These are phyloP conservation scores for Jimgerdemannia lactiflua DNA, from an alignment of 192 early-diverging fungal species.

Conservation along the genomic window DNA sequence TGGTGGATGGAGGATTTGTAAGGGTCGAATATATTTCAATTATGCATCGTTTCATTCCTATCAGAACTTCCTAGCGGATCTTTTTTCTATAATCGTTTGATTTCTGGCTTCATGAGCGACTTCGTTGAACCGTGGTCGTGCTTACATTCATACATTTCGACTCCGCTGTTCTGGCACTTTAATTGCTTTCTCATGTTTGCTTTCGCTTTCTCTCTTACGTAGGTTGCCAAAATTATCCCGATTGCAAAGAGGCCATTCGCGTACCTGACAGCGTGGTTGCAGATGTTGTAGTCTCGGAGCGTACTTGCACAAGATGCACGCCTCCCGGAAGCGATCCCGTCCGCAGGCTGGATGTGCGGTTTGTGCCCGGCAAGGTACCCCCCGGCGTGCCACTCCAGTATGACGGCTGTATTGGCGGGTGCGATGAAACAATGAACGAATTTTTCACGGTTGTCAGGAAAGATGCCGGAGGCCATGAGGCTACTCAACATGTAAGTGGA, in stretches of 20 bases:
- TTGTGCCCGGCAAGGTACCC: conserved; percentile 27
- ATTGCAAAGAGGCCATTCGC: conserved; percentile 40
- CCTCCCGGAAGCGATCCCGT: conserved; percentile 8
- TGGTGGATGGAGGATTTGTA: conserved; percentile 16
- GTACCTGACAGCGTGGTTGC: conserved; percentile 27
- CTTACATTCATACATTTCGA: too few species aligned
- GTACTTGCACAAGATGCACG: conserved; percentile 27
- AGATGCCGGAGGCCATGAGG: not conserved
- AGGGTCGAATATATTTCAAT: not conserved
- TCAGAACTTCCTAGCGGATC: not conserved
- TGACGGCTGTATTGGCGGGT: conserved; percentile 33
- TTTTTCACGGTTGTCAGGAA: conserved; percentile 16
- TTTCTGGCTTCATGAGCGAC: too few species aligned
- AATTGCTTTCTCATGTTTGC: not conserved
- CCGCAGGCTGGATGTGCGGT: conserved; percentile 29
- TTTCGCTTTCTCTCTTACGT: conserved; percentile 33
- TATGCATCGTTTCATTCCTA: conserved; percentile 7
- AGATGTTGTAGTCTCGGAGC: conserved; percentile 10
- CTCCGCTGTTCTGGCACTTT: not conserved
- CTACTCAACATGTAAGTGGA: not conserved
- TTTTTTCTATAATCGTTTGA: too few species aligned
- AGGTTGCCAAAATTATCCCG: conserved; percentile 45
- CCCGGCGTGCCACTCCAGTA: conserved; percentile 21
- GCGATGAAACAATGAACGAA: conserved; percentile 42
- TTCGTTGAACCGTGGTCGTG: too few species aligned